phyloP scores from a whole-genome alignment of 1,139 yeast species.

The Nakaseomyces bracarensis region DNA sequence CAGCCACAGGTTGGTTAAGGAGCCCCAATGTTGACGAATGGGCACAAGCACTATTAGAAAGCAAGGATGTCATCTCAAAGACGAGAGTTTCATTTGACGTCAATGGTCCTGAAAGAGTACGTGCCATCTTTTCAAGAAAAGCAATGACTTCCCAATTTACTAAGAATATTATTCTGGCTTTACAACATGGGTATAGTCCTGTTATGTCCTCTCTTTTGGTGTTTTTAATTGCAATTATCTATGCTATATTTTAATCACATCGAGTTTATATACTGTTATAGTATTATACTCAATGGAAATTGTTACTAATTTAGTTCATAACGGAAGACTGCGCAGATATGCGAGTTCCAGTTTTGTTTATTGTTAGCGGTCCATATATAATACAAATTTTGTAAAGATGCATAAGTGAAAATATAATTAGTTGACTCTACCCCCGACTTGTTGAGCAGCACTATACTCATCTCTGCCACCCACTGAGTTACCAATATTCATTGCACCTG shows the following conservation, averaged over 20 bases:
- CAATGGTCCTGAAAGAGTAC: constrained; percentile 47
- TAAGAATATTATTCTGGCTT: constrained; percentile 28
- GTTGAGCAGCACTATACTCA: constrained; percentile 20
- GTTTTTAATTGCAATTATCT: constrained; percentile 11
- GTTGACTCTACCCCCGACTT: constrained; percentile 22
- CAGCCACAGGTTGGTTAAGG: constrained; percentile 73
- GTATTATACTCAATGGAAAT: too few species aligned
- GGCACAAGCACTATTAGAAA: constrained; percentile 50
- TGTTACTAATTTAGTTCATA: too few species aligned
- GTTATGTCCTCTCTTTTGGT: background rate
- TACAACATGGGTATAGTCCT: constrained; percentile 12
- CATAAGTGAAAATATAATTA: constrained; percentile 7
- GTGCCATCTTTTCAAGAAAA: constrained; percentile 48
- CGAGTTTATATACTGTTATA: too few species aligned
- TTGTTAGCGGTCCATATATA: background rate
- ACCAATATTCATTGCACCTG: constrained; percentile 7
- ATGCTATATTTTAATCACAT: constrained; percentile 10
- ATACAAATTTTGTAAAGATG: constrained; percentile 1
- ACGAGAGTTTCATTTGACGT: constrained; percentile 36
- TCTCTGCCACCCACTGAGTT: constrained; percentile 20
- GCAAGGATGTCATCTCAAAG: constrained; percentile 31
- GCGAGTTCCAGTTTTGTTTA: too few species aligned
- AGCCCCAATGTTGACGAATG: constrained; percentile 50
- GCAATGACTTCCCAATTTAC: constrained; percentile 55
- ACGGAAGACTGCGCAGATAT: too few species aligned